Evolutionary conservation across 192 early-diverging fungal species (phyloP).

Genomic region (Ambispora gerdemannii): DNA sequence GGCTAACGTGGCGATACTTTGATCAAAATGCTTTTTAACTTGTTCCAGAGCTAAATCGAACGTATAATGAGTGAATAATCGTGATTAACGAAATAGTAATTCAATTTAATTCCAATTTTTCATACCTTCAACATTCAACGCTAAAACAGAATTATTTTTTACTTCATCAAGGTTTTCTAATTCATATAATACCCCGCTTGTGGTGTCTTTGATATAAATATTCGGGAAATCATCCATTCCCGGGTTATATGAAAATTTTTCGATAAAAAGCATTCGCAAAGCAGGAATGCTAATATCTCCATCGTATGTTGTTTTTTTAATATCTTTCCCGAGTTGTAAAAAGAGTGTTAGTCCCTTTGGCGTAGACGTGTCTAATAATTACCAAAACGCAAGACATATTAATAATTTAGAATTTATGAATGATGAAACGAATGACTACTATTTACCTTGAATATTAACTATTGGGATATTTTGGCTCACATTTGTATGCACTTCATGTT

Average conservation of each 20-base stretch:
- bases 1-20: conserved; percentile 36
- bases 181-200: conserved; percentile 58
- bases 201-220: conserved; percentile 64
- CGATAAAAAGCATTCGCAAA: conserved; percentile 70
- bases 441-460: conserved; percentile 11
- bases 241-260: conserved; percentile 62
- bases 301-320: conserved; percentile 52
- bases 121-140: conserved; percentile 53
- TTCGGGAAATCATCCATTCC: conserved; percentile 62
- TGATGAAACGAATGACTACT: neutral
- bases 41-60: conserved; percentile 42
- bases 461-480: neutral
- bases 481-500: neutral
- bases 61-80: neutral
- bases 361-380: conserved; percentile 21
- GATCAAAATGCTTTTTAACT: conserved; percentile 46
- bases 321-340: conserved; percentile 62
- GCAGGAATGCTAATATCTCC: conserved; percentile 56
- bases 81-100: conserved; percentile 20
- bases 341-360: conserved; percentile 47
- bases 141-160: conserved; percentile 51
- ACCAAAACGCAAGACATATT: neutral
- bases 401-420: neutral
- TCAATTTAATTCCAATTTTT: too few relatives aligned
- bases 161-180: conserved; percentile 64